Conservation (phyloP, 2,329 filamentous ascomycete species). For the Sporothrix brunneoviolacea region DNA sequence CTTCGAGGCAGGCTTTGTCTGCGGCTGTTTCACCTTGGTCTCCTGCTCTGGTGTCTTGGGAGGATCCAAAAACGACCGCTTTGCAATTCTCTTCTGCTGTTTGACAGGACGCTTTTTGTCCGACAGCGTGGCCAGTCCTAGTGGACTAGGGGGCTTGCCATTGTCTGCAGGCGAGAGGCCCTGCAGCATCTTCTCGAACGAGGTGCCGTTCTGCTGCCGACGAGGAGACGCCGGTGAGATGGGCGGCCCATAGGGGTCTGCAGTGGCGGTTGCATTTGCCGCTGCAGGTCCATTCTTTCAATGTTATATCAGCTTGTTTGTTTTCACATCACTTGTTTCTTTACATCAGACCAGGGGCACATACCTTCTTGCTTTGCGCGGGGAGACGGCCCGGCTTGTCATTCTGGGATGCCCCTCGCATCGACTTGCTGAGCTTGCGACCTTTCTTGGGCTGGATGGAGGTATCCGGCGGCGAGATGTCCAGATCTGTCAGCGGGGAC, state of each 20-base stretch:
- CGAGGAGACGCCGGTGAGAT: slow-evolving; percentile 6
- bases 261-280: not conserved
- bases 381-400: not conserved
- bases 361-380: not conserved
- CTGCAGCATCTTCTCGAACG: not conserved
- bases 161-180: not conserved
- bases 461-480: not conserved
- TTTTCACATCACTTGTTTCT: not conserved
- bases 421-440: slow-evolving; percentile 12
- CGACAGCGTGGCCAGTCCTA: not conserved
- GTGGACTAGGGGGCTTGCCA: slow-evolving; percentile 4
- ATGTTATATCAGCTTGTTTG: not conserved
- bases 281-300: not conserved
- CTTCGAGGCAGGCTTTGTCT: not conserved
- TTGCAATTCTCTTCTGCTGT: slow-evolving; percentile 11
- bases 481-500: not conserved
- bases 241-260: slow-evolving; percentile 12
- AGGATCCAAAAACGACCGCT: slow-evolving; percentile 13
- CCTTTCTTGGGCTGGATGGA: not conserved
- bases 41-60: not conserved
- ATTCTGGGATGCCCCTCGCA: slow-evolving; percentile 13
- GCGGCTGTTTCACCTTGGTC: not conserved
- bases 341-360: too few relatives aligned
- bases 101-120: slow-evolving; percentile 4
- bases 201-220: not conserved